Base-by-base conservation (phyloP, 306 rosid species). In the Vigna radiata region DNA sequence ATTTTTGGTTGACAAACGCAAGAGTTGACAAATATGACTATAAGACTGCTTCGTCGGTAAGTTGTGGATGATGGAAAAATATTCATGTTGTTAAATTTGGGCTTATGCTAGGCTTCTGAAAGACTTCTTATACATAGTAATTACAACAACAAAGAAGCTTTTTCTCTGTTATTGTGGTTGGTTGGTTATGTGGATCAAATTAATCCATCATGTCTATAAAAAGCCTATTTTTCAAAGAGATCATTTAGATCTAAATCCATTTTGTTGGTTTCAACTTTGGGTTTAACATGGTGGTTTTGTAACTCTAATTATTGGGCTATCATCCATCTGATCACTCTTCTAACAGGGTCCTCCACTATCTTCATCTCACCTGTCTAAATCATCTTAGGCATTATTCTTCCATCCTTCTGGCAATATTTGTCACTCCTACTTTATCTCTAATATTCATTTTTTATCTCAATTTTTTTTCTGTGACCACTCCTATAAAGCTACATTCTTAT, bases 1-100 rank as follows among this genome's bases (percentile, higher is more conserved):
- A 91, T 83, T 89, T 89, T 79, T 88, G 94, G 89, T 77, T 91
- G 90, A 91, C 97, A 16, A 55, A 18, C 77, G 74, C 84, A 55
- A 84, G 97, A 74, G 90, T 91, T 49, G 90, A 91, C 65, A 63
- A 6, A 55, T 89, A 73, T 13, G 83, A 79, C 63, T 91, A 86
- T 70, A 81, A 61, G 69, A 31, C 81, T 13, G 15, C 13, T 59
- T 85, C 97, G 33, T 72, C 79, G 82, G 97, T 89, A 82, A 83
- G 97, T 82, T 16, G 43, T 48, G 14, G n/a, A 44, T 44, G 8
- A 15, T 33, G 2, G 13, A 53, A 60, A 68, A 18, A 15, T 37
- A 37, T 37, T 25, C 10, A 21, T 39, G 16, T 61, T 39, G 16
- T 61, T 48, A 36, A 21, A 41, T 61, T 39, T 33, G 37, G 37